Conservation (phyloP, 257 asterid species). For the Fraxinus quadrangulata region DNA sequence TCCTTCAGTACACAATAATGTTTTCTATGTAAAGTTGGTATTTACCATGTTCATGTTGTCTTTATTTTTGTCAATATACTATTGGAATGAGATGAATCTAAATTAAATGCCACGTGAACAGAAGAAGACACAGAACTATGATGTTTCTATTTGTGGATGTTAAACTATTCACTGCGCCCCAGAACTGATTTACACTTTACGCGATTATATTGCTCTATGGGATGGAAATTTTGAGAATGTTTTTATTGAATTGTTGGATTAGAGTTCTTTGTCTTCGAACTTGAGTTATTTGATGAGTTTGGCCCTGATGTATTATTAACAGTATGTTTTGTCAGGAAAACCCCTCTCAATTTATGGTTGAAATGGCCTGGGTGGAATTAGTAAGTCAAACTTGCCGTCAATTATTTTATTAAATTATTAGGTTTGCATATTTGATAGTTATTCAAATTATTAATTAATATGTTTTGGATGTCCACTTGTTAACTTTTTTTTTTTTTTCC, state of each 20-base stretch:
- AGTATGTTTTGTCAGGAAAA: slow-evolving; percentile 64
- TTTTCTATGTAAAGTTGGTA: background rate
- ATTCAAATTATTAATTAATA: background rate
- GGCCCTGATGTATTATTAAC: slow-evolving; percentile 11
- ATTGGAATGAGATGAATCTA: background rate
- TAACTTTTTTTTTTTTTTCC: slow-evolving; percentile 2
- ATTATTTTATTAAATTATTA: slow-evolving; percentile 7
- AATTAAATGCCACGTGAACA: background rate
- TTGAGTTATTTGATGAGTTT: background rate
- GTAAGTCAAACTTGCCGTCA: slow-evolving; percentile 54
- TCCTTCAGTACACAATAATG: background rate
- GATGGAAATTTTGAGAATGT: background rate
- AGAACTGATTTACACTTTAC: background rate
- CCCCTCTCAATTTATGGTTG: slow-evolving; percentile 78
- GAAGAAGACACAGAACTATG: background rate
- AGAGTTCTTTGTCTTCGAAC: background rate
- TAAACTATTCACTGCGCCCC: slow-evolving; percentile 14
- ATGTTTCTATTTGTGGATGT: slow-evolving; percentile 10
- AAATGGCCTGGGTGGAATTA: slow-evolving; percentile 73
- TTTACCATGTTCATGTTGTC: background rate
- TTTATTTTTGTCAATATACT: background rate
- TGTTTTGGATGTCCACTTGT: slow-evolving; percentile 8
- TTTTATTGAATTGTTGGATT: background rate
- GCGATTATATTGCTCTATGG: background rate
- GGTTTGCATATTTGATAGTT: slow-evolving; percentile 1